Evolutionary conservation across 2,329 filamentous ascomycete species (phyloP).

Genomic region (Colletotrichum sp.): DNA sequence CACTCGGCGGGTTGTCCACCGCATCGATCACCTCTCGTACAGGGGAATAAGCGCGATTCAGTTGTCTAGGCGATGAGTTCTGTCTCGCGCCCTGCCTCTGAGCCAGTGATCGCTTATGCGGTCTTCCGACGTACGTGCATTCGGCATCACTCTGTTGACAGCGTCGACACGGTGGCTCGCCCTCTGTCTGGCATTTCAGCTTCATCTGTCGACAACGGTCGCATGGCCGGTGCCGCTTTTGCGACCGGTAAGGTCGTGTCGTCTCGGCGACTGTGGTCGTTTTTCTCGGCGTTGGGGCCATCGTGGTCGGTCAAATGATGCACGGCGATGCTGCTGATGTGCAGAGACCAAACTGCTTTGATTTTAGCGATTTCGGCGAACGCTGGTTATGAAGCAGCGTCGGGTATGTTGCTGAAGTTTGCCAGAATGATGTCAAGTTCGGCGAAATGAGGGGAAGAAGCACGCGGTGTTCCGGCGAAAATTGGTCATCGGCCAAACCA

Average conservation of each 20-base stretch:
- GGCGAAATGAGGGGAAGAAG: not conserved
- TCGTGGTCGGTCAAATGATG: not conserved
- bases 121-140: slow-evolving; percentile 20
- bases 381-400: not conserved
- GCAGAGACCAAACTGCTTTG: not conserved
- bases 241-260: slow-evolving; percentile 17
- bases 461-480: not conserved
- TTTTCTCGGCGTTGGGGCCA: not conserved
- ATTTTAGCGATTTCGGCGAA: not conserved
- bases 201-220: not conserved
- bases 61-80: not conserved
- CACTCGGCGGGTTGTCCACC: not conserved
- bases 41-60: not conserved
- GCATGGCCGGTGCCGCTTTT: slow-evolving; percentile 5
- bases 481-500: not conserved
- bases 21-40: not conserved
- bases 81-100: not conserved
- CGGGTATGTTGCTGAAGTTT: not conserved
- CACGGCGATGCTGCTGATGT: not conserved
- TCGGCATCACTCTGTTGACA: not conserved
- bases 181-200: slow-evolving; percentile 16
- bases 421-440: not conserved
- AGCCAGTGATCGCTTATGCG: not conserved
- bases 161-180: not conserved
- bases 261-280: not conserved